Evolutionary conservation across 139 green algal species (phyloP), one percentile per base, ranked within the genome.

Genomic region (Chara braunii): DNA sequence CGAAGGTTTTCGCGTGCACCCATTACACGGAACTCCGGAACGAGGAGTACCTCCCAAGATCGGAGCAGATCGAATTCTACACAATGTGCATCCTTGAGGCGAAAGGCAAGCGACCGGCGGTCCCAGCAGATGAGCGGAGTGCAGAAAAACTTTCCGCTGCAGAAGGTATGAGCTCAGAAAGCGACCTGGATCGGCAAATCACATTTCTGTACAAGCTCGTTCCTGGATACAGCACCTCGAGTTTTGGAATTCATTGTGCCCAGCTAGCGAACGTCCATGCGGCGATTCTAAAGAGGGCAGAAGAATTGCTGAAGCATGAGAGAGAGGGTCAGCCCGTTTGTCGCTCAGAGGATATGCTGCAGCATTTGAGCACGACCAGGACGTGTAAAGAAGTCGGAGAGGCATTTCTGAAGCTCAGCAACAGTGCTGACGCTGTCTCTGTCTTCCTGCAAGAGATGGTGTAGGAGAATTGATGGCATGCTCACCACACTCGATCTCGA

Each of bases 11-110:
- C 0, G 43, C 64, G 3, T 77, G 68, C 68, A 77, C 68, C 6
- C 68, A 77, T 60, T 77, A 72, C 43, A 43, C 33, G 33, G 68
- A 77, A 30, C 35, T 70, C 5, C 30, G 56, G 23, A 54, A 73
- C 50, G 14, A 59, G 18, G 50, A 59, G n/a, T 59, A 45, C 50
- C 18, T 59, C 48, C 48, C 14, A 45, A 55, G 22, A n/a, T 55
- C n/a, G 40, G 50, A 23, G 50, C 14, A 67, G 12, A 33, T 67
- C 4, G 30, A n/a, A 23, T 67, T 67, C 57, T 67, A 23, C 5
- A 67, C n/a, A 23, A 67, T 61, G 57, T 64, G 57, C 22, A 28
- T 67, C 18, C 43, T 67, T 37, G 18, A 60, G n/a, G 23, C 29
- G 22, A 3, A 55, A n/a, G n/a, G 40, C 40, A 48, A 18, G 18